These are phyloP conservation scores for Pisolithus thermaeus DNA, from an alignment of 1,284 basidiomycete genomes.

Conservation along the genomic window DNA sequence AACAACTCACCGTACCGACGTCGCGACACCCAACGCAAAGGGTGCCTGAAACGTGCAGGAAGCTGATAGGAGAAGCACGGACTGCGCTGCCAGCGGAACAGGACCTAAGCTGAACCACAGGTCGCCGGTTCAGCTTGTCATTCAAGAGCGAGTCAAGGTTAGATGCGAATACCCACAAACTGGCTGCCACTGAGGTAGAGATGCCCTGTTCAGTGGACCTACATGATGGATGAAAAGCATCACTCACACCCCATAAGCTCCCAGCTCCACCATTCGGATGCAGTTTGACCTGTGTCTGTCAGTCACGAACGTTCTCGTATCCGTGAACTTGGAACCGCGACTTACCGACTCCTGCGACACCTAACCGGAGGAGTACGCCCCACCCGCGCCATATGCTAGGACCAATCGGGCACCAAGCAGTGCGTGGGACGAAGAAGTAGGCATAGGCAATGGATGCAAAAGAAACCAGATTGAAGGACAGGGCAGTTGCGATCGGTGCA, in stretches of 20 bases:
- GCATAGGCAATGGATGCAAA: slow-evolving; percentile 69
- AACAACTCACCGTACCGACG: slow-evolving; percentile 68
- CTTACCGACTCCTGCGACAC: slow-evolving; percentile 67
- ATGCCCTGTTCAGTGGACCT: neutral
- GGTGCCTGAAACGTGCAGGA: slow-evolving; percentile 85
- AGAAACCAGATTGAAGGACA: slow-evolving; percentile 85
- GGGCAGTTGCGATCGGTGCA: slow-evolving; percentile 85
- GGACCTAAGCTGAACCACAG: slow-evolving; percentile 46
- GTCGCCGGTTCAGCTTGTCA: neutral
- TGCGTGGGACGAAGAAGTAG: slow-evolving; percentile 62
- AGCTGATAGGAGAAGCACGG: slow-evolving; percentile 67
- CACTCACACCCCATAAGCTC: slow-evolving; percentile 61
- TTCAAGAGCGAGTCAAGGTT: neutral
- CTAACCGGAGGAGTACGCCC: slow-evolving; percentile 67
- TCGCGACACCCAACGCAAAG: slow-evolving; percentile 74
- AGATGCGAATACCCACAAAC: slow-evolving; percentile 36
- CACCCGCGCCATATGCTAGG: slow-evolving; percentile 65
- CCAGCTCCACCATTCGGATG: slow-evolving; percentile 92
- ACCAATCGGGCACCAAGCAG: slow-evolving; percentile 79
- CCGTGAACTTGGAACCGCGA: neutral
- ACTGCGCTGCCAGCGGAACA: slow-evolving; percentile 64
- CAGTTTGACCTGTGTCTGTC: slow-evolving; percentile 38
- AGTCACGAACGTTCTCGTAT: neutral
- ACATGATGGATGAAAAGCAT: neutral
- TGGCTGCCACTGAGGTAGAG: slow-evolving; percentile 45